phyloP scores from a whole-genome alignment of 495 filamentous ascomycete genomes.

The Trichoderma parareesei region DNA sequence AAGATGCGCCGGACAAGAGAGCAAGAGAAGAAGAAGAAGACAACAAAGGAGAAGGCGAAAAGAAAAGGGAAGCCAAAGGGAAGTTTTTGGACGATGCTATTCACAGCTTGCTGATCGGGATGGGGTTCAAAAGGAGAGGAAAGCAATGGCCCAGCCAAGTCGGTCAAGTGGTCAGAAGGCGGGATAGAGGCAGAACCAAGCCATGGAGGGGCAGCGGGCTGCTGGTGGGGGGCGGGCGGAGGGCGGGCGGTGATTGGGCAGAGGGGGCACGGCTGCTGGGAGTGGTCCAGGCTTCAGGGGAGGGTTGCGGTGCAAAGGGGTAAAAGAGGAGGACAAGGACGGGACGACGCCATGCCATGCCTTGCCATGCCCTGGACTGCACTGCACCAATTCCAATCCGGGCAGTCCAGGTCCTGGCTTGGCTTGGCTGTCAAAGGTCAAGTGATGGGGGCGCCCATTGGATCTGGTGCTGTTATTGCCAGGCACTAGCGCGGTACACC shows the following conservation, averaged over 20 bases:
- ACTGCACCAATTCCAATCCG: too few relatives aligned
- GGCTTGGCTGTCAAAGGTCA: too few relatives aligned
- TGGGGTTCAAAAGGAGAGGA: conserved; percentile 1
- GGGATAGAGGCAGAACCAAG: background rate
- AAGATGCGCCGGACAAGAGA: background rate
- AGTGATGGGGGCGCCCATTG: too few relatives aligned
- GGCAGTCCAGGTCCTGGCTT: too few relatives aligned
- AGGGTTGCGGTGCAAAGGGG: background rate
- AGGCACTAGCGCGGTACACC: conserved; percentile 7
- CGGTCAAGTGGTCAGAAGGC: conserved; percentile 6
- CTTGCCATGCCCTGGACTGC: too few relatives aligned
- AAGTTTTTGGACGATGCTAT: background rate
- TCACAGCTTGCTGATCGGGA: background rate
- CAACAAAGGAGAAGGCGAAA: background rate
- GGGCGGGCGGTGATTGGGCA: background rate
- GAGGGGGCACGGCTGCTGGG: too few relatives aligned
- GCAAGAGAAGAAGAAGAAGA: background rate
- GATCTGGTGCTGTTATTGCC: background rate
- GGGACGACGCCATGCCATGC: background rate
- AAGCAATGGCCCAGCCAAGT: background rate
- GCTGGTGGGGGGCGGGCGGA: background rate
- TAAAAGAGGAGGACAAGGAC: background rate
- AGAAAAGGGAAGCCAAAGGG: background rate
- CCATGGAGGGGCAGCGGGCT: conserved; percentile 4
- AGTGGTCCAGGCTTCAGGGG: background rate